Evolutionary conservation across 106 monocot genomes (phyloP), one percentile per base, ranked within the genome.

Genomic region (Apostasia ramifera): DNA sequence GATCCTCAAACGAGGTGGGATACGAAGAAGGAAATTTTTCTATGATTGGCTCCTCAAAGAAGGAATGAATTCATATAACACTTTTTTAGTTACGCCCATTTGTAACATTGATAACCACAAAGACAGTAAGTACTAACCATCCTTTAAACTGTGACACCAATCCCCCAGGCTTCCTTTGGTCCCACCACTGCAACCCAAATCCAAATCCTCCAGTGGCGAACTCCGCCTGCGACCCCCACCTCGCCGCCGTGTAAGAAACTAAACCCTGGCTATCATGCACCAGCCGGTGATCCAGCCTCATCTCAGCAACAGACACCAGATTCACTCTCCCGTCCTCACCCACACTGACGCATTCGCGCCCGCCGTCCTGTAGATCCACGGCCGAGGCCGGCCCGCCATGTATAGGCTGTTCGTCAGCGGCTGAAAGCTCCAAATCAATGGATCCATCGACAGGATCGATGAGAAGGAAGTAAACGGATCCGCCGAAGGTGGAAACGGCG

Each of bases 251-350:
- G 55, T 89, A 98, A 68, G 82, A 81, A 1, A 77, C 81, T 77
- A 98, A 59, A 2, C 97, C 97, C 52, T 61, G 70, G 62, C 89
- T 80, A 49, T 92, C 87, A 3, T 71, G 63, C 9, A 92, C 79
- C 79, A 65, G 53, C 53, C 73, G 69, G 45, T 47, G 9, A 26
- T 86, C 89, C 69, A 90, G 39, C 68, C 77, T 63, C 15, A 69
- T 83, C 3, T 82, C 89, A 1, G 75, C 85, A 40, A 89, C 66
- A 11, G 14, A 66, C n/a, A 90, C 86, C 73, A 92, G n/a, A 63
- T 87, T 87, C 40, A 98, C 89, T 72, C 81, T 81, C 37, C 97
- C 97, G 14, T 97, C 97, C 86, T 89, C 86, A 44, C 92, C 92
- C 11, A 77, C 97, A 13, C 75, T 89, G 44, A 92, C 80, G 65